Evolutionary conservation across 306 rosid genomes (phyloP), one percentile per base, ranked within the genome.

Genomic region (Cucurbita ficifolia): DNA sequence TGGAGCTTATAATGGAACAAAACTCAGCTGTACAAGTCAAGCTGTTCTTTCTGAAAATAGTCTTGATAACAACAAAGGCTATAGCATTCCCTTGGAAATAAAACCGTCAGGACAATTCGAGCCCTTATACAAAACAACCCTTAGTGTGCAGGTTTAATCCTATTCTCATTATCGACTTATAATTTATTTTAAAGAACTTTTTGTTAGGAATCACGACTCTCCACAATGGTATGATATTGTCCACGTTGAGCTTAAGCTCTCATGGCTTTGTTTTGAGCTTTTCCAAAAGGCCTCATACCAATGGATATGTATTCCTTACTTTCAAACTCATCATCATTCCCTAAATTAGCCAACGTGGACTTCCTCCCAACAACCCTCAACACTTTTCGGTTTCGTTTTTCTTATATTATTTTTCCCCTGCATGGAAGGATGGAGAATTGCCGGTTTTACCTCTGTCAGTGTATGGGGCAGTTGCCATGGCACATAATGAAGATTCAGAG

Each of bases 31-130:
- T 42, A 49, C 81, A n/a, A 83, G 86, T 76, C 98, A 93, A 86
- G 98, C 98, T 70, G 72, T 93, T 81, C 86, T 90, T 62, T 93
- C 98, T 6, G 94, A 83, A 22, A 85, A 64, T 35, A 85, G 90
- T 74, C 61, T 43, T 49, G 90, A 87, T 60, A 88, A 87, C 76
- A 85, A 70, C 79, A 80, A 42, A 51, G 92, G 89, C 76, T 81
- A 76, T 54, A 85, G 81, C 61, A 79, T 86, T 86, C 97, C 98
- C 77, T 76, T 93, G 74, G 97, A 90, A 84, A 86, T 88, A 77
- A 86, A 68, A 92, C 96, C 98, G n/a, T 61, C 94, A 17, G 98
- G 98, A 76, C 97, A 93, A 76, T 93, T 93, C 74, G 98, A 93
- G 81, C 98, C 94, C 72, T 83, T 90, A 69, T 93, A 93, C 80